A percentile compares a stretch with the other conserved stretches of the same genome.
Conservation (phyloP, 1,284 basidiomycete species). For the Mycena citricolor region DNA sequence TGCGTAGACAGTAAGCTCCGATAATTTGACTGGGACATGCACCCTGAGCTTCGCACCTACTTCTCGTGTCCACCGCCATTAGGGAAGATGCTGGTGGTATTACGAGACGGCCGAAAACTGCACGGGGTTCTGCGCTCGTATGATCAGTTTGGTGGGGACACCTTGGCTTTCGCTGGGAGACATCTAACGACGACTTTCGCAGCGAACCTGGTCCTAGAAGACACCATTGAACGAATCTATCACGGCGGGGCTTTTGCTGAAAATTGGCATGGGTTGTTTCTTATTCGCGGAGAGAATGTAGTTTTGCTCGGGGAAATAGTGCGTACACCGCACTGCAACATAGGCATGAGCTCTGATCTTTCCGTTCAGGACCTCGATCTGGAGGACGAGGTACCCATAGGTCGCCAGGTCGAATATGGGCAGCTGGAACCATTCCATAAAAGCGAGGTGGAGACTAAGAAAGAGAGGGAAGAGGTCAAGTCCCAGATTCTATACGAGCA, state of each 20-base stretch:
- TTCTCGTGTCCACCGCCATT: slow-evolving; percentile 30
- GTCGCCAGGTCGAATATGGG: slow-evolving; percentile 69
- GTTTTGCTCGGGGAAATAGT: slow-evolving; percentile 97
- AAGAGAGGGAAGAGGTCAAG: slow-evolving; percentile 68
- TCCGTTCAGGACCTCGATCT: slow-evolving; percentile 84
- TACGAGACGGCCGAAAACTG: slow-evolving; percentile 95
- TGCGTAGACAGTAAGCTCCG: slow-evolving; percentile 97
- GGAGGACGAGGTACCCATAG: slow-evolving; percentile 84
- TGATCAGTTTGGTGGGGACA: slow-evolving; percentile 95
- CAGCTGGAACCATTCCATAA: slow-evolving; percentile 71
- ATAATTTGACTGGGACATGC: slow-evolving; percentile 51
- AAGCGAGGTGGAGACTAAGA: slow-evolving; percentile 68
- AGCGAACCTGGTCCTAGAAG: slow-evolving; percentile 94
- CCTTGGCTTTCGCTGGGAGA: slow-evolving; percentile 1
- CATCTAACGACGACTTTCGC: slow-evolving; percentile 6
- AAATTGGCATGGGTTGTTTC: slow-evolving; percentile 83
- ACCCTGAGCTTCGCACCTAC: slow-evolving; percentile 49
- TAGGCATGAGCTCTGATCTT: neutral
- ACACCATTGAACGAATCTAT: slow-evolving; percentile 87
- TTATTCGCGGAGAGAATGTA: slow-evolving; percentile 98
- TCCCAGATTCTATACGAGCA: slow-evolving; percentile 75
- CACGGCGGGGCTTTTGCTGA: slow-evolving; percentile 81
- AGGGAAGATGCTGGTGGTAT: slow-evolving; percentile 98
- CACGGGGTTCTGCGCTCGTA: slow-evolving; percentile 96
- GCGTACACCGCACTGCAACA: slow-evolving; percentile 37